A percentile compares a stretch with the other conserved stretches of the same genome.
phyloP scores from a whole-genome alignment of 2,329 filamentous ascomycete species.

The Erysiphe pisi region DNA sequence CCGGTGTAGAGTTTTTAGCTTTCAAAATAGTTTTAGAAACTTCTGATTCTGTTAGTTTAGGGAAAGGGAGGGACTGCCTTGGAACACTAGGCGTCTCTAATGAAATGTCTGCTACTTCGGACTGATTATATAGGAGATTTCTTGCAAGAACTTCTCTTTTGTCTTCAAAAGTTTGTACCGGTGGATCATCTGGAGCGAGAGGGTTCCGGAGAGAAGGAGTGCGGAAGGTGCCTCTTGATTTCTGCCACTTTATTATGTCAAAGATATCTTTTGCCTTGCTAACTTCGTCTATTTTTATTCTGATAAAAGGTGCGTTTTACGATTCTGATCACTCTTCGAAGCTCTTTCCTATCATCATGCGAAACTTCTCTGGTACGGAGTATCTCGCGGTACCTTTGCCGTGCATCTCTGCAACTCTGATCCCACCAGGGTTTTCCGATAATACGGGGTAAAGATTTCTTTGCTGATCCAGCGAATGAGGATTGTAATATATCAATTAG shows the following conservation, averaged over 20 bases:
- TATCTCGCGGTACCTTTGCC: not conserved
- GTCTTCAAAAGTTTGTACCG: not conserved
- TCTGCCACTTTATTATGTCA: not conserved
- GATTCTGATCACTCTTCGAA: too few species aligned
- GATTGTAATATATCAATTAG: not conserved
- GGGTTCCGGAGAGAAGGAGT: not conserved
- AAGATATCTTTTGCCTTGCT: slow-evolving; percentile 1
- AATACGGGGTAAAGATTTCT: too few species aligned
- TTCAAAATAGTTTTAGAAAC: too few species aligned
- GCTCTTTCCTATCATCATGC: not conserved
- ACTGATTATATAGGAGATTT: not conserved
- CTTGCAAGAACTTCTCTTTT: not conserved
- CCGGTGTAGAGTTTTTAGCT: too few species aligned
- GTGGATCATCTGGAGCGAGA: not conserved
- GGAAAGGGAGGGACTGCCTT: not conserved
- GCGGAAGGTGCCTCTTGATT: not conserved
- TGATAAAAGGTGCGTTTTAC: slow-evolving; percentile 3
- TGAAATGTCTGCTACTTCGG: slow-evolving; percentile 9
- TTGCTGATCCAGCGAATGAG: too few species aligned
- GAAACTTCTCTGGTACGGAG: not conserved
- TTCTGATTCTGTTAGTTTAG: not conserved
- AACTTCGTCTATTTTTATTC: not conserved
- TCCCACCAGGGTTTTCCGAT: slow-evolving; percentile 8
- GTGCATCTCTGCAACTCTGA: not conserved
- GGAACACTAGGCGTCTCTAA: not conserved